These are phyloP conservation scores for Neonectria punicea DNA, from an alignment of 2,329 filamentous ascomycete genomes.

Conservation along the genomic window DNA sequence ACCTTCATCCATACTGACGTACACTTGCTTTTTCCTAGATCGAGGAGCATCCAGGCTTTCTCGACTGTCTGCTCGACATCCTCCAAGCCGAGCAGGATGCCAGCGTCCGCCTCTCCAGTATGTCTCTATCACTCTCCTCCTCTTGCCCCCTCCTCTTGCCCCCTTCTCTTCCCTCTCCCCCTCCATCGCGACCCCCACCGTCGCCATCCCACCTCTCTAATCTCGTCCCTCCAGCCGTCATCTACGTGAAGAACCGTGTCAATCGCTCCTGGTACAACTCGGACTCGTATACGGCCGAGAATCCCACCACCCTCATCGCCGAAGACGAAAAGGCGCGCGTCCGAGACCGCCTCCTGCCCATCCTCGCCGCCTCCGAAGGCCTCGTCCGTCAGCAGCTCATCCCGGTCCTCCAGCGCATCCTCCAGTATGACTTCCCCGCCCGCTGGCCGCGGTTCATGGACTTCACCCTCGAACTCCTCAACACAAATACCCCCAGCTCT, in stretches of 20 bases:
- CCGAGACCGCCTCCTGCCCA: conserved; percentile 86
- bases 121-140: conserved; percentile 48
- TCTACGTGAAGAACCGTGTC: conserved; percentile 98
- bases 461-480: conserved; percentile 88
- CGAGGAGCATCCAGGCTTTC: conserved; percentile 89
- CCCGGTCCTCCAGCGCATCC: conserved; percentile 93
- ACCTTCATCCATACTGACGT: conserved; percentile 32
- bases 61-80: conserved; percentile 89
- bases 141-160: conserved; percentile 9
- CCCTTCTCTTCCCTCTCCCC: too few relatives aligned
- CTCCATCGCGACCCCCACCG: conserved; percentile 31
- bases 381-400: conserved; percentile 92
- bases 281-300: conserved; percentile 77
- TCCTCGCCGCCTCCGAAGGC: conserved; percentile 82
- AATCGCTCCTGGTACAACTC: conserved; percentile 87
- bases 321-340: conserved; percentile 91
- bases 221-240: conserved; percentile 72
- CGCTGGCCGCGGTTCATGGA: conserved; percentile 96
- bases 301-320: conserved; percentile 70
- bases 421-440: conserved; percentile 94
- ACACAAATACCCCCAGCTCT: conserved; percentile 84
- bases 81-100: conserved; percentile 88
- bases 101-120: conserved; percentile 89
- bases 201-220: conserved; percentile 39
- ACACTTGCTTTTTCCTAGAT: conserved; percentile 65